phyloP scores from a whole-genome alignment of 345 rosid species.

The Excoecaria cochinchinensis region DNA sequence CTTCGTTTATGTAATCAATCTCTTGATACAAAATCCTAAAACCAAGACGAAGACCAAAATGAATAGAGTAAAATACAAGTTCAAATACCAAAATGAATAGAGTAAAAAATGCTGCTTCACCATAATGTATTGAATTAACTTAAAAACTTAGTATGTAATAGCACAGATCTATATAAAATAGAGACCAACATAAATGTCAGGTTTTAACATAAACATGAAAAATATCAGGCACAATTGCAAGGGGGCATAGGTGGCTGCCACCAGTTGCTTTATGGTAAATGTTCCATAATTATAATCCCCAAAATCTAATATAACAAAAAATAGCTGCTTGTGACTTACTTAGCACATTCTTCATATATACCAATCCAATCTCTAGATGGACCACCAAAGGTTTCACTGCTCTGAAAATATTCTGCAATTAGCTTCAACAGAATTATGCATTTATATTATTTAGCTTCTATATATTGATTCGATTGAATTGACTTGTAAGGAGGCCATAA shows the following conservation, averaged over 20 bases:
- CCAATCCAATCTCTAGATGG: slow-evolving; percentile 86
- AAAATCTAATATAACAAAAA: too few species aligned
- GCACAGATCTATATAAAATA: neutral
- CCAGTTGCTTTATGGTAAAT: neutral
- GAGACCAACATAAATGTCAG: neutral
- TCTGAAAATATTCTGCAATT: slow-evolving; percentile 88
- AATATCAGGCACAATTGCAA: neutral
- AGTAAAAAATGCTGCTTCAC: neutral
- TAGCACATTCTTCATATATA: slow-evolving; percentile 81
- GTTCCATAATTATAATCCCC: neutral
- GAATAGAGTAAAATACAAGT: slow-evolving; percentile 1
- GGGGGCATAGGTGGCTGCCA: neutral
- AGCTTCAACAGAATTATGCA: too few species aligned
- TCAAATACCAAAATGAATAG: neutral
- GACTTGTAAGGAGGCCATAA: too few species aligned
- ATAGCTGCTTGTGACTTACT: slow-evolving; percentile 48
- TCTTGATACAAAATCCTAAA: slow-evolving; percentile 88
- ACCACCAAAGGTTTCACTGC: slow-evolving; percentile 80
- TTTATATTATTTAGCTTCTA: too few species aligned
- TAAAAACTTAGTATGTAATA: neutral
- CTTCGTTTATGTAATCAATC: slow-evolving; percentile 95
- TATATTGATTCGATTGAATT: too few species aligned
- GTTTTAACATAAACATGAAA: neutral
- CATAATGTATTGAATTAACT: neutral
- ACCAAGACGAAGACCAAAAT: slow-evolving; percentile 20